Evolutionary conservation across 1,284 basidiomycete species (phyloP).

Genomic region (Melampsora larici-populina): DNA sequence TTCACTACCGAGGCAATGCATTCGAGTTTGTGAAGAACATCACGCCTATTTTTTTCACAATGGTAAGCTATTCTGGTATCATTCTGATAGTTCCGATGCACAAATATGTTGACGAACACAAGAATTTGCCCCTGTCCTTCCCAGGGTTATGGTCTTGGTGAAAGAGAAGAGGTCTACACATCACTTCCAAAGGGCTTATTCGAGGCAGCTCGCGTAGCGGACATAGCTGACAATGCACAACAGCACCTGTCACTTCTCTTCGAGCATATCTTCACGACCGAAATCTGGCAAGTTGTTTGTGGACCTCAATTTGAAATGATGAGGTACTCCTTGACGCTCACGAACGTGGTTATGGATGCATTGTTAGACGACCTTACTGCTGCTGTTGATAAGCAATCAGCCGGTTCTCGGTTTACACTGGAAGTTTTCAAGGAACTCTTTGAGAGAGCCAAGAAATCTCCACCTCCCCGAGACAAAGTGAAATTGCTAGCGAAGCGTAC

Average conservation of each 20-base stretch:
- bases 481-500: slow-evolving; percentile 56
- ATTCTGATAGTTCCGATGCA: too few species aligned
- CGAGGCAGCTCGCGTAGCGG: slow-evolving; percentile 69
- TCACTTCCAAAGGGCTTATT: slow-evolving; percentile 72
- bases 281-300: slow-evolving; percentile 56
- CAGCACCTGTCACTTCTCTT: slow-evolving; percentile 67
- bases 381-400: slow-evolving; percentile 51
- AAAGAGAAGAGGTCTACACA: slow-evolving; percentile 71
- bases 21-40: slow-evolving; percentile 40
- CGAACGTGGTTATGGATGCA: slow-evolving; percentile 72
- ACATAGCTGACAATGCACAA: slow-evolving; percentile 68
- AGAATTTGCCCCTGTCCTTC: too few species aligned
- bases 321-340: slow-evolving; percentile 63
- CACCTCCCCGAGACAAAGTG: slow-evolving; percentile 49
- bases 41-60: slow-evolving; percentile 41
- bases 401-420: slow-evolving; percentile 63
- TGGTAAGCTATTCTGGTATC: slow-evolving; percentile 31
- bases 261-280: slow-evolving; percentile 63
- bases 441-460: slow-evolving; percentile 56
- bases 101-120: too few species aligned
- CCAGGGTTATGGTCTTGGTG: slow-evolving; percentile 69
- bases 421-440: slow-evolving; percentile 69
- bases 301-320: slow-evolving; percentile 60
- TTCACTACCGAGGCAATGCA: slow-evolving; percentile 48
- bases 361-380: slow-evolving; percentile 68